A percentile compares a stretch with the other conserved stretches of the same genome.
phyloP scores from a whole-genome alignment of 2,329 filamentous ascomycete species.

The Metarhizium robertsii region DNA sequence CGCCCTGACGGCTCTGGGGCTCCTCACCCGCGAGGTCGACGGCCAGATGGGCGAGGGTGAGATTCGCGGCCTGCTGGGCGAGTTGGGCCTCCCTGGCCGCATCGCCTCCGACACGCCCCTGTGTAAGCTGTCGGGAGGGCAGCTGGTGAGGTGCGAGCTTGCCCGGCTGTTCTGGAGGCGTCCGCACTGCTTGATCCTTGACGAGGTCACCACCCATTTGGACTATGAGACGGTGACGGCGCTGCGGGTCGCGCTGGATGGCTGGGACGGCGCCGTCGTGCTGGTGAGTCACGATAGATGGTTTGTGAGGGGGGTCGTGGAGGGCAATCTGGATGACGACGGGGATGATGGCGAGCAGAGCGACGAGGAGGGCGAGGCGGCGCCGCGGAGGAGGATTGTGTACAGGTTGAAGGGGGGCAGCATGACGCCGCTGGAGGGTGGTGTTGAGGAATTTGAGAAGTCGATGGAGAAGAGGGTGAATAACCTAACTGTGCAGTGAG shows the following conservation, averaged over 20 bases:
- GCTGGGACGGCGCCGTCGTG: slow-evolving; percentile 66
- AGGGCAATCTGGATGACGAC: slow-evolving; percentile 25
- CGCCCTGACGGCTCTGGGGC: slow-evolving; percentile 52
- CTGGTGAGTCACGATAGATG: slow-evolving; percentile 77
- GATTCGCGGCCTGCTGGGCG: slow-evolving; percentile 54
- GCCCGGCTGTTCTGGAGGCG: slow-evolving; percentile 58
- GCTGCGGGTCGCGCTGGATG: slow-evolving; percentile 54
- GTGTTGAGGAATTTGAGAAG: slow-evolving; percentile 57
- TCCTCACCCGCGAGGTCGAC: slow-evolving; percentile 48
- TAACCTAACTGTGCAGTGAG: slow-evolving; percentile 25
- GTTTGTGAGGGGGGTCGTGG: slow-evolving; percentile 63
- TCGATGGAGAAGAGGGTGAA: slow-evolving; percentile 50
- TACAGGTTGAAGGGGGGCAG: slow-evolving; percentile 51
- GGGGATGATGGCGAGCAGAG: slow-evolving; percentile 25
- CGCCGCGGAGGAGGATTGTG: slow-evolving; percentile 40
- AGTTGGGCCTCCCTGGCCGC: slow-evolving; percentile 61
- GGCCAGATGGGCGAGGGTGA: slow-evolving; percentile 54
- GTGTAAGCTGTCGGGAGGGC: slow-evolving; percentile 66
- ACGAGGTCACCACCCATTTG: slow-evolving; percentile 78
- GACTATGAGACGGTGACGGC: slow-evolving; percentile 74
- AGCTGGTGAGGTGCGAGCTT: slow-evolving; percentile 58
- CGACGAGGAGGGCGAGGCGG: slow-evolving; percentile 30
- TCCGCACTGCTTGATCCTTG: slow-evolving; percentile 66
- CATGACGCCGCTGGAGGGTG: slow-evolving; percentile 44
- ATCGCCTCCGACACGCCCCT: slow-evolving; percentile 66